Percentiles rank a stretch among this genome's conserved stretches.
Evolutionary conservation across 768 basidiomycete genomes (phyloP).

Genomic region (Russula vinacea): DNA sequence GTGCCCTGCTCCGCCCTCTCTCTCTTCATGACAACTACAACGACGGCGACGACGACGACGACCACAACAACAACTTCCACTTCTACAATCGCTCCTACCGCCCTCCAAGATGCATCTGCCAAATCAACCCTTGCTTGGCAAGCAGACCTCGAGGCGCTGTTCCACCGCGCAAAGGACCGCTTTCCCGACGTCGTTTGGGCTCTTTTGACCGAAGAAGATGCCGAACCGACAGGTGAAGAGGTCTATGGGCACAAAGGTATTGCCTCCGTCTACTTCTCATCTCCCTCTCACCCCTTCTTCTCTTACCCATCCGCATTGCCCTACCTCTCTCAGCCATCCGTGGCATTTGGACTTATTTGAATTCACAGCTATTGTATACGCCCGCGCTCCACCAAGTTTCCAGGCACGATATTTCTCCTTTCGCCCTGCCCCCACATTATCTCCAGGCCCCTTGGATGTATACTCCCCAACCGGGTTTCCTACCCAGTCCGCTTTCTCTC

Average conservation of each 20-base stretch:
- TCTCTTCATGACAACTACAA: constrained; percentile 14
- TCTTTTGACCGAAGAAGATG: constrained; percentile 48
- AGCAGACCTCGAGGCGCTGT: constrained; percentile 71
- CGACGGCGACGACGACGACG: not conserved
- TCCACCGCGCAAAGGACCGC: constrained; percentile 79
- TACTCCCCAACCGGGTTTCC: constrained; percentile 49
- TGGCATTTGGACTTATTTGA: not conserved
- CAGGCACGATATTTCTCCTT: constrained; percentile 86
- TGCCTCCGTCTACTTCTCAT: constrained; percentile 29
- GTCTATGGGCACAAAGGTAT: constrained; percentile 96
- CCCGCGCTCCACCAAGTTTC: constrained; percentile 88
- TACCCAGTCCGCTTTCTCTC: constrained; percentile 58
- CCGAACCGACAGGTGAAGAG: constrained; percentile 43
- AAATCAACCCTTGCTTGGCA: constrained; percentile 76
- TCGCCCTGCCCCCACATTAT: constrained; percentile 52
- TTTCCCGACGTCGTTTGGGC: constrained; percentile 99
- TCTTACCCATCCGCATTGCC: not conserved
- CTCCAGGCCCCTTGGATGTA: constrained; percentile 43
- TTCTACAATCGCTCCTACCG: constrained; percentile 37
- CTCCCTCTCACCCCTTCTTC: too few species aligned
- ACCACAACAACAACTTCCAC: not conserved
- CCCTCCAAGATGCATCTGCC: constrained; percentile 61
- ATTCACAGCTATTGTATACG: constrained; percentile 81
- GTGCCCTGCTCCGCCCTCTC: not conserved
- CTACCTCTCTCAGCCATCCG: not conserved